Conservation (phyloP, 1,284 basidiomycete species). For the Meira miltonrushii region DNA sequence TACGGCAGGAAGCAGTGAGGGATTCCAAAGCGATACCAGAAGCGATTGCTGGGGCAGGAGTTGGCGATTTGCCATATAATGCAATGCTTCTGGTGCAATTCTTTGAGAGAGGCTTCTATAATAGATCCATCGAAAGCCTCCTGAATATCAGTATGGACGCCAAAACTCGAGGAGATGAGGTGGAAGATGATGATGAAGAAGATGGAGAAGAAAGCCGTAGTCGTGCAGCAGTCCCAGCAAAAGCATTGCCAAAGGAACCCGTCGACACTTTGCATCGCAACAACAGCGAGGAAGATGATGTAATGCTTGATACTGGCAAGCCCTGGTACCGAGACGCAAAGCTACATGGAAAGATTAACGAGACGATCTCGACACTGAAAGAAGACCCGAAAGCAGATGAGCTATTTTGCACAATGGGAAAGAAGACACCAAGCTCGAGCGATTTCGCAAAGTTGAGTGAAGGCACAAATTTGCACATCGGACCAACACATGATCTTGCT, state of each 20-base stretch:
- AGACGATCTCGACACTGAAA: too few species aligned
- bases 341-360: too few species aligned
- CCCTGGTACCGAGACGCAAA: too few species aligned
- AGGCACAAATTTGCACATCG: too few species aligned
- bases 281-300: too few species aligned
- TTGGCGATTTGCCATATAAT: background rate
- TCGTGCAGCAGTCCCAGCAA: background rate
- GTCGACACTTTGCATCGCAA: too few species aligned
- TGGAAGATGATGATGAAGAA: slow-evolving; percentile 6
- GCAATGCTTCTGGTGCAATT: background rate
- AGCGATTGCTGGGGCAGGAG: background rate
- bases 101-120: slow-evolving; percentile 5
- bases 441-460: too few species aligned
- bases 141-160: background rate
- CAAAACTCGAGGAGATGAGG: background rate
- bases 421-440: too few species aligned
- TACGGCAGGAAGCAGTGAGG: slow-evolving; percentile 1
- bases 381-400: too few species aligned
- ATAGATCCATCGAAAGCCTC: background rate
- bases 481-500: too few species aligned
- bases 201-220: background rate
- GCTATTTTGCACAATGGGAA: too few species aligned
- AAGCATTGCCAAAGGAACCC: background rate
- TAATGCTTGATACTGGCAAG: too few species aligned
- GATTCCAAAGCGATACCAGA: background rate